phyloP scores from a whole-genome alignment of 192 early-diverging fungal species.

The Pilaira anomala region DNA sequence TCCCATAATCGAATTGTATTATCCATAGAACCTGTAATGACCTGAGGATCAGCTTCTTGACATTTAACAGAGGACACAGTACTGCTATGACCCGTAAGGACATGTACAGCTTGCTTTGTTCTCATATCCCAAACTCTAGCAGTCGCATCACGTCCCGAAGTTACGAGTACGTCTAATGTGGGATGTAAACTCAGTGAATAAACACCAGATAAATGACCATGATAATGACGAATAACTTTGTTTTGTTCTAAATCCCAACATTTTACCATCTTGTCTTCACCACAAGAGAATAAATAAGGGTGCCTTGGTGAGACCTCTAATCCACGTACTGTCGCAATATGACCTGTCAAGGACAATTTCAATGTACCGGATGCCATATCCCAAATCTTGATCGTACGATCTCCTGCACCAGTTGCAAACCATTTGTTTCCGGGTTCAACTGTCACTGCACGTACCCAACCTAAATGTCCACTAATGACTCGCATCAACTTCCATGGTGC shows the following conservation, averaged over 20 bases:
- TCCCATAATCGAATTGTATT: conserved; percentile 95
- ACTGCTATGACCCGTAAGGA: conserved; percentile 80
- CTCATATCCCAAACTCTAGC: conserved; percentile 99
- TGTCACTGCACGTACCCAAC: conserved; percentile 91
- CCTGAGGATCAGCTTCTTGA: conserved; percentile 95
- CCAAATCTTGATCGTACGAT: conserved; percentile 99
- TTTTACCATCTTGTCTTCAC: conserved; percentile 98
- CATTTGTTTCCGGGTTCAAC: conserved; percentile 96
- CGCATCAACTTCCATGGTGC: conserved; percentile 98
- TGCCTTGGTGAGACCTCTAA: conserved; percentile 92
- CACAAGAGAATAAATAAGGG: conserved; percentile 95
- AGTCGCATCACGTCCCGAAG: conserved; percentile 91
- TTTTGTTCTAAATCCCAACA: conserved; percentile 99
- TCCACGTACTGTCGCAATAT: conserved; percentile 93
- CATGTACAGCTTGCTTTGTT: conserved; percentile 89
- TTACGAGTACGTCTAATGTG: conserved; percentile 90
- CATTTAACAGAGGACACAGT: conserved; percentile 87
- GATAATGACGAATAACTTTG: conserved; percentile 98
- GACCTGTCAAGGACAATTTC: conserved; percentile 93
- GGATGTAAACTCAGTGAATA: conserved; percentile 92
- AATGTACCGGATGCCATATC: conserved; percentile 96
- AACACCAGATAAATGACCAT: conserved; percentile 94
- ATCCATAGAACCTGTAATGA: conserved; percentile 93
- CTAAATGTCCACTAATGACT: conserved; percentile 95
- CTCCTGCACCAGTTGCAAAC: conserved; percentile 98